Evolutionary conservation across 2,329 filamentous ascomycete species (phyloP).

Genomic region (Metarhizium robertsii): DNA sequence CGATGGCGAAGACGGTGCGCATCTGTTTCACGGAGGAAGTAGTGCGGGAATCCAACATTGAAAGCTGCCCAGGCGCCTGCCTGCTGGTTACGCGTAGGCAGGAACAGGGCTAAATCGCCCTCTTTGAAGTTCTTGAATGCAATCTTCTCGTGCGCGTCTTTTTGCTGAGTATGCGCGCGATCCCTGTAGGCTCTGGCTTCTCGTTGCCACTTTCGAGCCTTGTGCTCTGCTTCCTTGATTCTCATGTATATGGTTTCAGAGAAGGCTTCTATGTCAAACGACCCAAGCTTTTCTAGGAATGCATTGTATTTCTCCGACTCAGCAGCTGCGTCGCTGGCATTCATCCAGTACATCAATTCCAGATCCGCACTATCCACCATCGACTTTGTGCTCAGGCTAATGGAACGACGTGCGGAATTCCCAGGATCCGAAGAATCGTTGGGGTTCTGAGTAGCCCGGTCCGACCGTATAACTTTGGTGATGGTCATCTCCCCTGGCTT

Average conservation of each 20-base stretch:
- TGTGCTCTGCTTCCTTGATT: slow-evolving; percentile 86
- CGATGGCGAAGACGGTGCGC: slow-evolving; percentile 65
- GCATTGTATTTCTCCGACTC: slow-evolving; percentile 67
- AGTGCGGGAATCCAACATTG: slow-evolving; percentile 94
- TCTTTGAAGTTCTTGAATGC: slow-evolving; percentile 94
- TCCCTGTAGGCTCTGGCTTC: slow-evolving; percentile 83
- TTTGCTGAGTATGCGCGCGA: slow-evolving; percentile 69
- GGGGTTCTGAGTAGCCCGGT: slow-evolving; percentile 45
- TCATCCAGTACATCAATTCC: slow-evolving; percentile 74
- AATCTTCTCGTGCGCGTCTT: slow-evolving; percentile 90
- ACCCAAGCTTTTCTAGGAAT: slow-evolving; percentile 63
- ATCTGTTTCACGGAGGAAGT: slow-evolving; percentile 91
- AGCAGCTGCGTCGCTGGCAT: slow-evolving; percentile 51
- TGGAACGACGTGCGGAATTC: slow-evolving; percentile 44
- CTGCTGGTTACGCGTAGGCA: slow-evolving; percentile 89
- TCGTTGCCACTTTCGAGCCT: slow-evolving; percentile 86
- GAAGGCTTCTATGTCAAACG: slow-evolving; percentile 77
- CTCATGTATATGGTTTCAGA: slow-evolving; percentile 79
- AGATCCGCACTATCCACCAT: slow-evolving; percentile 57
- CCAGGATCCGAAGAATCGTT: slow-evolving; percentile 49
- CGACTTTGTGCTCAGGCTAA: slow-evolving; percentile 41
- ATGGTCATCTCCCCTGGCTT: slow-evolving; percentile 66
- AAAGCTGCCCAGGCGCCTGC: slow-evolving; percentile 97
- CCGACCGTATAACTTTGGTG: slow-evolving; percentile 57
- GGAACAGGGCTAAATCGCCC: slow-evolving; percentile 85